Evolutionary conservation across 2,329 filamentous ascomycete genomes (phyloP).

Genomic region (Exophiala aquamarina): DNA sequence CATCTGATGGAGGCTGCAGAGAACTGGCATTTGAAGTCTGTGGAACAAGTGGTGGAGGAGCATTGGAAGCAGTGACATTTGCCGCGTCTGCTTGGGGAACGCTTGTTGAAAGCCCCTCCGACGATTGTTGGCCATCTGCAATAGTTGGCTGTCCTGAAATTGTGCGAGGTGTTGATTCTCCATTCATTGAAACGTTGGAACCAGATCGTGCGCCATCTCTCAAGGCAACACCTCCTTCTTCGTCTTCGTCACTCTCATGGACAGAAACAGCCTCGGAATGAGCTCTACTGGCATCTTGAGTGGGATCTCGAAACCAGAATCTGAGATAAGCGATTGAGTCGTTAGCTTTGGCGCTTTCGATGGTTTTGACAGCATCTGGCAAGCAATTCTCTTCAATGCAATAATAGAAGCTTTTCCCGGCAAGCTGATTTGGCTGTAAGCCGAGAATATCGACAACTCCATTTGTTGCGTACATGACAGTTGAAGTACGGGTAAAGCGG

Average conservation of each 20-base stretch:
- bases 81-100: neutral
- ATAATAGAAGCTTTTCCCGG: slow-evolving; percentile 80
- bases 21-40: neutral
- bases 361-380: slow-evolving; percentile 70
- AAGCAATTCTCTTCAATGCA: slow-evolving; percentile 79
- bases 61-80: neutral
- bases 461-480: slow-evolving; percentile 83
- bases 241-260: slow-evolving; percentile 50
- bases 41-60: neutral
- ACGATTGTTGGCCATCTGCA: neutral
- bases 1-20: neutral
- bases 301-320: slow-evolving; percentile 78
- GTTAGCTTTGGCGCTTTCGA: slow-evolving; percentile 85
- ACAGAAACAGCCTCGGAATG: slow-evolving; percentile 42
- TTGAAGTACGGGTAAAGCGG: slow-evolving; percentile 77
- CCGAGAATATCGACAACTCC: slow-evolving; percentile 75
- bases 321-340: slow-evolving; percentile 88
- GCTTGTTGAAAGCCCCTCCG: neutral
- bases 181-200: slow-evolving; percentile 39
- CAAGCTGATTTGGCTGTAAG: slow-evolving; percentile 66
- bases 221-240: slow-evolving; percentile 48
- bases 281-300: slow-evolving; percentile 55
- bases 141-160: neutral
- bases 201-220: slow-evolving; percentile 26
- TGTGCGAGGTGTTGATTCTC: slow-evolving; percentile 16